Evolutionary conservation across 495 filamentous ascomycete genomes (phyloP).

Genomic region (Lepidopterella palustris): DNA sequence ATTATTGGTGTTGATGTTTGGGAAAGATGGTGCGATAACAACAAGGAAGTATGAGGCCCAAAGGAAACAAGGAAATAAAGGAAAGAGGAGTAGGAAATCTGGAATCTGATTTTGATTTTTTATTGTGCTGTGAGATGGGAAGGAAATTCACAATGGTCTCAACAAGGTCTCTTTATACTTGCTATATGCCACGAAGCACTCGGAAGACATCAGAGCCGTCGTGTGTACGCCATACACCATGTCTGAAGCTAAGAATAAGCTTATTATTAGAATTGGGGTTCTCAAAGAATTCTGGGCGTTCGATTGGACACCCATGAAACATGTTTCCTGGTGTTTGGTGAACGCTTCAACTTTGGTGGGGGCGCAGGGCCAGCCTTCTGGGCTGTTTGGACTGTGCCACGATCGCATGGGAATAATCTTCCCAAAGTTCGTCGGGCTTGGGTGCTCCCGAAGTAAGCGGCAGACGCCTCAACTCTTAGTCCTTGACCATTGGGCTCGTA

Average conservation of each 20-base stretch:
- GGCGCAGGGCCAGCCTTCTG: neutral
- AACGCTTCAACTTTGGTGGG: neutral
- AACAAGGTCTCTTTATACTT: neutral
- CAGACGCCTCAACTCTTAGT: no score
- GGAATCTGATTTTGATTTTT: neutral
- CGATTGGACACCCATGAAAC: slow-evolving; percentile 5
- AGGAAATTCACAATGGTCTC: neutral
- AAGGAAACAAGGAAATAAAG: slow-evolving; percentile 17
- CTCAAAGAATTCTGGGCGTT: neutral
- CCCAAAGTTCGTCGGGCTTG: no score
- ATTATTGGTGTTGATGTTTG: slow-evolving; percentile 10
- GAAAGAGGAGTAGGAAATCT: slow-evolving; percentile 1
- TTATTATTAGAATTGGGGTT: slow-evolving; percentile 4
- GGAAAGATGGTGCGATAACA: slow-evolving; percentile 18
- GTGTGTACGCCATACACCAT: neutral
- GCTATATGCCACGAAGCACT: neutral
- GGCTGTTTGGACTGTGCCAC: no score
- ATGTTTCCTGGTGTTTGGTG: neutral
- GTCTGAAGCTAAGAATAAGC: slow-evolving; percentile 10
- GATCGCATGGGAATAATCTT: no score
- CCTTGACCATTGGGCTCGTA: neutral
- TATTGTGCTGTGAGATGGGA: neutral
- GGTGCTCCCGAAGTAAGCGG: no score
- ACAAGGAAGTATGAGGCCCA: slow-evolving; percentile 11
- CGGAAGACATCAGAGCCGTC: neutral